phyloP scores from a whole-genome alignment of 2,329 filamentous ascomycete genomes.

The Bisporella sp. region DNA sequence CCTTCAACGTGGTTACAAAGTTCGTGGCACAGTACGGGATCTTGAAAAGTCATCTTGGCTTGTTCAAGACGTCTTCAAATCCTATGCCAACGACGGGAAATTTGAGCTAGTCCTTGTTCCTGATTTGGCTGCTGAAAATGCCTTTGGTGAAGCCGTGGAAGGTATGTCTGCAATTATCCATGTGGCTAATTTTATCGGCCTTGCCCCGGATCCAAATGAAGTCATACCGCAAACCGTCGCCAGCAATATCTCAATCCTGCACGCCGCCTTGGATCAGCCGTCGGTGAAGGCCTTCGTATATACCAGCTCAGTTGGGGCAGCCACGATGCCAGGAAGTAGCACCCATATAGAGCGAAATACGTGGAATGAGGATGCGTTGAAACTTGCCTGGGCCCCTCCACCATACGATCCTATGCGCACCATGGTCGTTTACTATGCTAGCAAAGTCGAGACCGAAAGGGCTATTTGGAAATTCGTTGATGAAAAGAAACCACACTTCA shows the following conservation, averaged over 20 bases:
- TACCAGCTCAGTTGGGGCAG: constrained; percentile 27
- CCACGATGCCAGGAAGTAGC: constrained; percentile 15
- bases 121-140: constrained; percentile 26
- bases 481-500: constrained; percentile 24
- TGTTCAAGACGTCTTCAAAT: constrained; percentile 22
- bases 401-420: constrained; percentile 22
- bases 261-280: constrained; percentile 27
- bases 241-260: constrained; percentile 25
- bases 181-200: constrained; percentile 29
- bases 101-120: constrained; percentile 31
- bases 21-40: constrained; percentile 37
- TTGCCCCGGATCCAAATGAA: constrained; percentile 30
- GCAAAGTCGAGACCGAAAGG: constrained; percentile 32
- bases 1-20: constrained; percentile 34
- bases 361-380: constrained; percentile 30
- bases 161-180: constrained; percentile 30
- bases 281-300: constrained; percentile 34
- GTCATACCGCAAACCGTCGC: constrained; percentile 30
- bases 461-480: constrained; percentile 32
- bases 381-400: constrained; percentile 30
- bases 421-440: constrained; percentile 29
- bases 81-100: constrained; percentile 23
- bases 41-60: constrained; percentile 29
- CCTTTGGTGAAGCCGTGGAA: constrained; percentile 23
- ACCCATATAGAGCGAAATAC: constrained; percentile 21